phyloP scores from a whole-genome alignment of 495 filamentous ascomycete genomes.

The Penicillium antarcticum region DNA sequence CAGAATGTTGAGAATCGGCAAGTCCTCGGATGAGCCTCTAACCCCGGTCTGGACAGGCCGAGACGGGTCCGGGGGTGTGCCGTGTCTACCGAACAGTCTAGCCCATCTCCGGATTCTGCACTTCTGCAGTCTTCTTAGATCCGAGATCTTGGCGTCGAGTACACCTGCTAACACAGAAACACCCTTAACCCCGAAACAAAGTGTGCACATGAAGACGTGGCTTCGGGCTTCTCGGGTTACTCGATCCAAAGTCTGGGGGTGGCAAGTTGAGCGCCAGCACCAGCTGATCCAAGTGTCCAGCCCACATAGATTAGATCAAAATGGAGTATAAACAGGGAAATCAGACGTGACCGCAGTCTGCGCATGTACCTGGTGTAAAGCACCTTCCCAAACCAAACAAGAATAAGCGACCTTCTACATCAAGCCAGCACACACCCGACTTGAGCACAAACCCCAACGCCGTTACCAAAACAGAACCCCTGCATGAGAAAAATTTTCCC shows the following conservation, averaged over 20 bases:
- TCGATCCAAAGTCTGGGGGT: constrained; percentile 3
- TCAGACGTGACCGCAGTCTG: not conserved
- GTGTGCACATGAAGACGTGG: not conserved
- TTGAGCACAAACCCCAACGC: too few relatives aligned
- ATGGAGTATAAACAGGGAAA: not conserved
- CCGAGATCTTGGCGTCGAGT: not conserved
- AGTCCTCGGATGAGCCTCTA: not conserved
- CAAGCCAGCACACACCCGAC: not conserved
- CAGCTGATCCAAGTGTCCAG: constrained; percentile 6
- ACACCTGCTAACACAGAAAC: not conserved
- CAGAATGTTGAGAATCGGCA: not conserved
- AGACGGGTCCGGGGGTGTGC: constrained; percentile 18
- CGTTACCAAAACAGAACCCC: not conserved
- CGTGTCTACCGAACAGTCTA: constrained; percentile 19
- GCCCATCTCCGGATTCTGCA: constrained; percentile 1
- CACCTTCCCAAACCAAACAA: not conserved
- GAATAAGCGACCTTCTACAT: not conserved
- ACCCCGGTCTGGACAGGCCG: constrained; percentile 9
- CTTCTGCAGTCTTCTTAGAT: not conserved
- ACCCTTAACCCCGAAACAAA: too few relatives aligned
- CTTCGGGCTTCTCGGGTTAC: not conserved
- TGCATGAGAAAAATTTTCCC: constrained; percentile 5
- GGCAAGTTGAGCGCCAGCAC: constrained; percentile 1
- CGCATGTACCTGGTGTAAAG: not conserved
- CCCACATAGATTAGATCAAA: not conserved